These are phyloP conservation scores for Picochlorum sp. DNA, from an alignment of 139 green algal species.

Conservation along the genomic window DNA sequence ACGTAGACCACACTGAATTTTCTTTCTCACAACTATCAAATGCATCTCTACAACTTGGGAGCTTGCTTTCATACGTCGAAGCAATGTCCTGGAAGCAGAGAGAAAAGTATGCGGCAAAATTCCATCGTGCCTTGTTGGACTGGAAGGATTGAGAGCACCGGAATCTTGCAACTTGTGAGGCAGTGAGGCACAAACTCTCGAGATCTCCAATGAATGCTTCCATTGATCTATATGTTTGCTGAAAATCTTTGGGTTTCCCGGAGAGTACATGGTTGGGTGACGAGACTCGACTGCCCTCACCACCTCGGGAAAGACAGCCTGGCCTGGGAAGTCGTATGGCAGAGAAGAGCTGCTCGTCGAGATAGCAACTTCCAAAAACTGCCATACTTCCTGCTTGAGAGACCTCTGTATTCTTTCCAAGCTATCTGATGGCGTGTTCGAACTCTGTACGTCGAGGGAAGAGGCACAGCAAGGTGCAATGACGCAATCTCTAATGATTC, in stretches of 20 bases:
- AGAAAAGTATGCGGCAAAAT: constrained; percentile 87
- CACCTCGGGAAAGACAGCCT: constrained; percentile 70
- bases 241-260: constrained; percentile 76
- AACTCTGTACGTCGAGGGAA: constrained; percentile 1
- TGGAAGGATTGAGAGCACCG: constrained; percentile 37
- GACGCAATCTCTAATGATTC: constrained; percentile 45
- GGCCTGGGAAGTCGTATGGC: constrained; percentile 69
- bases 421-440: not conserved
- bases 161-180: constrained; percentile 42
- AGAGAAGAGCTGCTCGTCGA: constrained; percentile 28
- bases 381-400: constrained; percentile 24
- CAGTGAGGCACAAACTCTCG: constrained; percentile 21
- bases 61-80: constrained; percentile 32
- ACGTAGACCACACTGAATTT: too few species aligned
- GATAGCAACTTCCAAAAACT: constrained; percentile 22
- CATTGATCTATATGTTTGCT: constrained; percentile 65
- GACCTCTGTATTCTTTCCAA: constrained; percentile 3
- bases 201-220: constrained; percentile 48
- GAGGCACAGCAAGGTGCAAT: constrained; percentile 56
- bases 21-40: constrained; percentile 3
- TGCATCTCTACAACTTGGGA: constrained; percentile 11
- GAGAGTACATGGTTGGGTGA: constrained; percentile 63
- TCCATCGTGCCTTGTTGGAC: constrained; percentile 74
- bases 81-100: constrained; percentile 72
- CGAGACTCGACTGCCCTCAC: constrained; percentile 36